Percentiles rank a stretch among this genome's conserved stretches.
phyloP scores from a whole-genome alignment of 306 rosid genomes.

The Cucurbita ficifolia region DNA sequence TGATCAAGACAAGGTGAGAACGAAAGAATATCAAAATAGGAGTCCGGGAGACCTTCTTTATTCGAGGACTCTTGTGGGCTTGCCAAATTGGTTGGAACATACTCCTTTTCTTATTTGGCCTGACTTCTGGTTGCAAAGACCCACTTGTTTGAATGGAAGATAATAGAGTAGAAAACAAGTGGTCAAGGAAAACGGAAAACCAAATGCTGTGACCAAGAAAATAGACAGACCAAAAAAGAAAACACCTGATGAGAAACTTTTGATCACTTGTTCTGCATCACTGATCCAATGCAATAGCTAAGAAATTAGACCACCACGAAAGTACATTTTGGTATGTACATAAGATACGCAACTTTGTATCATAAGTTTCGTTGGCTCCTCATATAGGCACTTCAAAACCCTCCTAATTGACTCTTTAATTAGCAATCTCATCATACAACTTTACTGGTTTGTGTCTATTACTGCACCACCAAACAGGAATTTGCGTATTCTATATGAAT shows the following conservation, averaged over 20 bases:
- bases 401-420: not conserved
- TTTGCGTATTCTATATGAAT: not conserved
- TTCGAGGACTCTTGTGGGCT: not conserved
- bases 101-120: not conserved
- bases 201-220: not conserved
- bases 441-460: not conserved
- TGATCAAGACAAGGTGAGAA: not conserved
- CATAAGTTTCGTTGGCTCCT: not conserved
- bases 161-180: not conserved
- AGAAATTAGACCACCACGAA: not conserved
- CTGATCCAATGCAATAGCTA: not conserved
- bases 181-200: not conserved
- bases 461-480: not conserved
- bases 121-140: not conserved
- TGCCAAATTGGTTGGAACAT: not conserved
- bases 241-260: not conserved
- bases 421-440: not conserved
- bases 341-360: not conserved
- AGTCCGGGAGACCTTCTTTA: not conserved
- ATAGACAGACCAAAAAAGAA: not conserved
- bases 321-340: not conserved
- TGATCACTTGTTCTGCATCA: not conserved
- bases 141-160: slow-evolving; percentile 1
- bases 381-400: not conserved
- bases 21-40: not conserved